Conservation (phyloP, 2,329 filamentous ascomycete genomes). For the Xylariaceae sp. region DNA sequence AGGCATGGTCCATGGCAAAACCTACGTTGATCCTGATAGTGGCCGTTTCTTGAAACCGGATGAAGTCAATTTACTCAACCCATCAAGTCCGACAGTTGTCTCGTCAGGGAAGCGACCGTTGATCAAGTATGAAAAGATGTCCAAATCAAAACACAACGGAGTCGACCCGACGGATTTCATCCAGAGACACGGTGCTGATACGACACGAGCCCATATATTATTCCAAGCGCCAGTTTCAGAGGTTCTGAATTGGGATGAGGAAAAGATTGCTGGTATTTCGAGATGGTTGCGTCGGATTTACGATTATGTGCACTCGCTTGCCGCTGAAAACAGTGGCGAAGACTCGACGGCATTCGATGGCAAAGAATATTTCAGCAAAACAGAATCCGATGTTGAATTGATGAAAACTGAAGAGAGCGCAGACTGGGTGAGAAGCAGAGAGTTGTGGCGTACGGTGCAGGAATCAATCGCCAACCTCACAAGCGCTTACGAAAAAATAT, state of each 20-base stretch:
- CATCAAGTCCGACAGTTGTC: conserved; percentile 56
- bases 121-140: conserved; percentile 85
- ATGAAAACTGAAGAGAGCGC: conserved; percentile 26
- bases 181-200: conserved; percentile 72
- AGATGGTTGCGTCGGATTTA: conserved; percentile 72
- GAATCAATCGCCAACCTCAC: conserved; percentile 64
- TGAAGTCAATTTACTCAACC: conserved; percentile 63
- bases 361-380: conserved; percentile 38
- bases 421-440: conserved; percentile 44
- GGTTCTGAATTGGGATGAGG: conserved; percentile 81
- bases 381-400: conserved; percentile 27
- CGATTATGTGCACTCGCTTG: conserved; percentile 46
- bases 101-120: conserved; percentile 55
- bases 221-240: conserved; percentile 84
- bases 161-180: conserved; percentile 76
- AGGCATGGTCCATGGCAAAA: conserved; percentile 90
- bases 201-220: conserved; percentile 79
- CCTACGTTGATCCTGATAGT: conserved; percentile 68
- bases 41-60: conserved; percentile 73
- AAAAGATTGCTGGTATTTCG: conserved; percentile 74
- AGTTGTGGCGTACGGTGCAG: conserved; percentile 64
- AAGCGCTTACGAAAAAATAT: conserved; percentile 63
- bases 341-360: conserved; percentile 22
- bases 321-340: conserved; percentile 7
- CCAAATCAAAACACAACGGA: conserved; percentile 89